phyloP scores from a whole-genome alignment of 129 eudicot species.

The Logfia minima region DNA sequence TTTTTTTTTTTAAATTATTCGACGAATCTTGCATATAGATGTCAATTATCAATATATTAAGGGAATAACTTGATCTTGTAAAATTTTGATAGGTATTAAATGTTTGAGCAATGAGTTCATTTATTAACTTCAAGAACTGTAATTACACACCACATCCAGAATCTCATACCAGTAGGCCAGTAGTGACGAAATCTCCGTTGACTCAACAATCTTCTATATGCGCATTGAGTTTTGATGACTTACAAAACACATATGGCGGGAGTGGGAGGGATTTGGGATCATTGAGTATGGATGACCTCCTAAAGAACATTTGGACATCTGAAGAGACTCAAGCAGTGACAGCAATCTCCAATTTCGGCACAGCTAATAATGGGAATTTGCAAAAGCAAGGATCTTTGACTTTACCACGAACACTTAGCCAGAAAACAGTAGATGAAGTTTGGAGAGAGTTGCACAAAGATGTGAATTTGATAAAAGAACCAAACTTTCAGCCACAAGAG shows the following conservation, averaged over 20 bases:
- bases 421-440: constrained; percentile 80
- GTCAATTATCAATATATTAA: constrained; percentile 23
- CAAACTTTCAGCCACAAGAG: constrained; percentile 40
- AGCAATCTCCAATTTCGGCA: constrained; percentile 36
- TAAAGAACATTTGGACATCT: constrained; percentile 74
- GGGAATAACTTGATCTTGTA: constrained; percentile 11
- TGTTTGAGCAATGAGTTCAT: constrained; percentile 52
- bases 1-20: constrained; percentile 4
- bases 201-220: constrained; percentile 54
- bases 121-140: constrained; percentile 50
- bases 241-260: constrained; percentile 58
- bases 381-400: constrained; percentile 69
- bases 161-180: constrained; percentile 33
- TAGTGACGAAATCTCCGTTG: constrained; percentile 32
- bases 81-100: constrained; percentile 21
- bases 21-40: background rate
- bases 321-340: constrained; percentile 63
- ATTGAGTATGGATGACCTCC: constrained; percentile 77
- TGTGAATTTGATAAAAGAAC: constrained; percentile 34
- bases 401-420: constrained; percentile 67
- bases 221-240: constrained; percentile 65
- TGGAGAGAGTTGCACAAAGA: constrained; percentile 66
- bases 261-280: constrained; percentile 74
- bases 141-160: constrained; percentile 37
- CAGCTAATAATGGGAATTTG: constrained; percentile 43